These are phyloP conservation scores for Staphylotrichum longicolle DNA, from an alignment of 495 filamentous ascomycete genomes.

Conservation along the genomic window DNA sequence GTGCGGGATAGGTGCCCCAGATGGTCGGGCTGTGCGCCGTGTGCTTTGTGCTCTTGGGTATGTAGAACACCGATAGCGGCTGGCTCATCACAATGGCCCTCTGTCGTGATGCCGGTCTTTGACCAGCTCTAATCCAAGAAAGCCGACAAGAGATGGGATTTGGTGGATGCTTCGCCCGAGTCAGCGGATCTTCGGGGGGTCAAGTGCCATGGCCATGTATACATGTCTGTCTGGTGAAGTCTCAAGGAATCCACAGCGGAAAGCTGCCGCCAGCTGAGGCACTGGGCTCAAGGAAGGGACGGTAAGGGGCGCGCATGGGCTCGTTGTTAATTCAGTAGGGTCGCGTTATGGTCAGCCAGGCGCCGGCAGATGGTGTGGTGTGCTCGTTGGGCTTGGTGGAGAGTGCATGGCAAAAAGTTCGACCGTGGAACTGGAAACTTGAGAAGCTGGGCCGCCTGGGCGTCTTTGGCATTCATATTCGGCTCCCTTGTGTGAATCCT, in stretches of 20 bases:
- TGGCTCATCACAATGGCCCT: too few species aligned
- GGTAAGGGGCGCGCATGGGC: not conserved
- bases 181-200: not conserved
- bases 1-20: too few species aligned
- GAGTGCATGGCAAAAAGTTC: slow-evolving; percentile 14
- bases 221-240: slow-evolving; percentile 1
- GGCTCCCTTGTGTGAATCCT: not conserved
- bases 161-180: not conserved
- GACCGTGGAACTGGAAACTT: not conserved
- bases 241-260: not conserved
- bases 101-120: too few species aligned
- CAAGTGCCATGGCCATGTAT: not conserved
- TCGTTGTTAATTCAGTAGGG: not conserved
- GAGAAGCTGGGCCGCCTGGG: not conserved
- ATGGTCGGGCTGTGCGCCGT: too few species aligned
- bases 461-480: slow-evolving; percentile 13
- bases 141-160: not conserved
- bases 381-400: not conserved
- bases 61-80: too few species aligned
- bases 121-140: too few species aligned
- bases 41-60: too few species aligned
- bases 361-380: slow-evolving; percentile 1
- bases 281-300: not conserved
- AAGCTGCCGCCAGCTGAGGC: not conserved
- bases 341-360: not conserved